Base-by-base conservation (phyloP, 345 rosid genomes). In the Pseudoturritis turrita region DNA sequence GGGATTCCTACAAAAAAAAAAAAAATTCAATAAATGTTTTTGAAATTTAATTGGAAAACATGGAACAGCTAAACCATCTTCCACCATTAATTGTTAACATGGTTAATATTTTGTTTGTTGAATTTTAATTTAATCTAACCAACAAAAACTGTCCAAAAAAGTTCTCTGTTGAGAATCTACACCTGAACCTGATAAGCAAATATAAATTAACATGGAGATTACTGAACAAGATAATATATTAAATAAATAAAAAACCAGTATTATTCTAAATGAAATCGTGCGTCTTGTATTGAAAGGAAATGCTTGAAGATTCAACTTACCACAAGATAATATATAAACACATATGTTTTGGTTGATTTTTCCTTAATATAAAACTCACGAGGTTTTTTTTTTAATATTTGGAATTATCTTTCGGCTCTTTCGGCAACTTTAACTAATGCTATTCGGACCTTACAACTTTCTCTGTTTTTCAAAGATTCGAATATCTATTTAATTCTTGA, bases 371-470 rank as follows among this genome's bases (percentile, higher is more conserved):
- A 53, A 51, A 40, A 35, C 1, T 11, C 19, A 14, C 0, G 40
- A 18, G 8, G 47, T 5, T n/a, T 13, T 64, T 54, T 28, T 43
- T 57, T 12, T 33, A 3, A 44, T 33, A 2, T 23, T 26, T 35
- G 4, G 25, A 22, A 37, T 45, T 40, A 39, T 28, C 77, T 65
- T 73, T 56, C 72, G 63, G 72, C 53, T 68, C 72, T 68, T 68
- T 68, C 77, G 72, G 74, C 74, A 59, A 74, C 68, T 36, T 70
- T 59, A 46, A 19, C n/a, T 46, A 36, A 44, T 54, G 45, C 21
- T 46, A 13, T 28, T 9, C 64, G n/a, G 64, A 45, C 58, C 61
- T 46, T 28, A 21, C 19, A 26, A 17, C n/a, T 46, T 45, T 46
- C 1, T 49, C 10, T 56, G 10, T 65, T 56, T 49, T 49, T 65